Evolutionary conservation across 208 protist species (phyloP).

Genomic region (Dictyostelium gargantuum): DNA sequence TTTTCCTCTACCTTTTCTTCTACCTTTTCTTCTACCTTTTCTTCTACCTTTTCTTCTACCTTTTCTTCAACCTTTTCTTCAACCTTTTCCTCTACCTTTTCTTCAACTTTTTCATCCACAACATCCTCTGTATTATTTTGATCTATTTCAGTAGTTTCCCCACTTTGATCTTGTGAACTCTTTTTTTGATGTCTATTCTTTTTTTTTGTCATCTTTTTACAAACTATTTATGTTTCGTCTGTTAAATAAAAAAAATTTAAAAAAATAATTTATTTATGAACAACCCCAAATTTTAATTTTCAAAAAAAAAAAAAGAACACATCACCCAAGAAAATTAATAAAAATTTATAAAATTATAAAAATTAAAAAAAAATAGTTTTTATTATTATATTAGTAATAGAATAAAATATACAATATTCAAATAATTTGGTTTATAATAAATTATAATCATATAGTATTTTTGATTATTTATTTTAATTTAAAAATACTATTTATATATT

Average conservation of each 20-base stretch:
- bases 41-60: not conserved
- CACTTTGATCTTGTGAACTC: not conserved
- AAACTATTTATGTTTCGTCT: not conserved
- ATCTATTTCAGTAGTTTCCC: not conserved
- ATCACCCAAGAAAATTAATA: no score
- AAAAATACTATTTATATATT: not conserved
- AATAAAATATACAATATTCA: no score
- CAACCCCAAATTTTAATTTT: no score
- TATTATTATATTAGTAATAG: no score
- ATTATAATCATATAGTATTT: no score
- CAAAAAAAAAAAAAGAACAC: no score
- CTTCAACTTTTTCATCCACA: not conserved
- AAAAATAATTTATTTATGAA: no score
- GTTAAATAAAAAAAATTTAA: not conserved
- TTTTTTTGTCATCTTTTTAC: not conserved
- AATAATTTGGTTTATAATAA: no score
- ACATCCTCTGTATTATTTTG: not conserved
- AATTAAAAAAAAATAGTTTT: not conserved
- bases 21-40: not conserved
- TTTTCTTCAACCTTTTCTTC: not conserved
- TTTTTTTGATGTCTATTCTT: conserved; percentile 15
- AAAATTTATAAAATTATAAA: no score
- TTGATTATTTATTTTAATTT: no score
- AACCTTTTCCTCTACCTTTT: not conserved
- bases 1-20: not conserved